These are phyloP conservation scores for Trichodelitschia bisporula DNA, from an alignment of 495 filamentous ascomycete genomes.

Conservation along the genomic window DNA sequence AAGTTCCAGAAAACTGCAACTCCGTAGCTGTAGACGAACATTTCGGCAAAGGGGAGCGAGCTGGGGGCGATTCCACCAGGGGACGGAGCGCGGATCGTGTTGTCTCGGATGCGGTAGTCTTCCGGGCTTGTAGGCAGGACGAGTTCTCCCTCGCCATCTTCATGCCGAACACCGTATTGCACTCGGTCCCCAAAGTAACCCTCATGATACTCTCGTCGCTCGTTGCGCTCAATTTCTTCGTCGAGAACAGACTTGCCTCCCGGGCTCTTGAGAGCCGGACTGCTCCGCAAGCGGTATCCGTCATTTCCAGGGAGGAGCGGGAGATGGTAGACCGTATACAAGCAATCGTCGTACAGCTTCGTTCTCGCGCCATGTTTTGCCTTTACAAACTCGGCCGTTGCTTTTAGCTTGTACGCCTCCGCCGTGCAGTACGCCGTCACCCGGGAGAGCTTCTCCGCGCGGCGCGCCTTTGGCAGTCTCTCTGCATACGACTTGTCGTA, in stretches of 20 bases:
- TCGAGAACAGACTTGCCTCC: constrained; percentile 84
- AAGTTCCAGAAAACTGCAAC: constrained; percentile 99
- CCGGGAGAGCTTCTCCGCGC: constrained; percentile 73
- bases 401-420: constrained; percentile 70
- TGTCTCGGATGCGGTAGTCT: constrained; percentile 3
- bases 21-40: constrained; percentile 96
- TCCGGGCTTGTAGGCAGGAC: constrained; percentile 1
- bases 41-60: constrained; percentile 58
- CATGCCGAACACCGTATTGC: constrained; percentile 9
- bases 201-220: constrained; percentile 70
- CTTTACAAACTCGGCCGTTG: constrained; percentile 66
- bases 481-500: constrained; percentile 88
- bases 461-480: constrained; percentile 65
- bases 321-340: constrained; percentile 87
- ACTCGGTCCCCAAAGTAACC: constrained; percentile 44
- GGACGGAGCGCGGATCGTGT: constrained; percentile 5
- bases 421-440: constrained; percentile 42
- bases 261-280: constrained; percentile 72
- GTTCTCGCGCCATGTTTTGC: constrained; percentile 78
- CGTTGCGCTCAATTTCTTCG: constrained; percentile 89
- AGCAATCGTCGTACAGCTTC: constrained; percentile 96
- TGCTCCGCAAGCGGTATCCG: constrained; percentile 69
- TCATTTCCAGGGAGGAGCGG: constrained; percentile 65
- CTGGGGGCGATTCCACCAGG: constrained; percentile 31
- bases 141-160: constrained; percentile 13